Evolutionary conservation across 1,284 basidiomycete genomes (phyloP), one percentile per base, ranked within the genome.

Genomic region (Ustilago xerochloae): DNA sequence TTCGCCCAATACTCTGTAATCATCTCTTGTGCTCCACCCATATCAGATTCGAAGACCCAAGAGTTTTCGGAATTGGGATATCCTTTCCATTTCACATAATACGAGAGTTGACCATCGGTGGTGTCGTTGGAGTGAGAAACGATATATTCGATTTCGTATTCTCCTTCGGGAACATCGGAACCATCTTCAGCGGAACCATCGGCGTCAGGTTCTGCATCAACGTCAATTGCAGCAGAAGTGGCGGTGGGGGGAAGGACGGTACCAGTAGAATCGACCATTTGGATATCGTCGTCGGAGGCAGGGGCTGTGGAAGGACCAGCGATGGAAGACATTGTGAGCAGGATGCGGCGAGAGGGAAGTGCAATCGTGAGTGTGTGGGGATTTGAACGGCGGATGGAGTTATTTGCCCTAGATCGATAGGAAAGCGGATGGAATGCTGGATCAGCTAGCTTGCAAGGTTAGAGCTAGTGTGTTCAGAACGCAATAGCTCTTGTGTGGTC

Each of bases 11-110:
- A 74, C 39, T 73, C 69, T 7, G 51, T 10, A 22, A 73, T 65
- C 74, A 77, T 73, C 63, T 77, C 74, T 47, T 64, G 56, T 3
- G 69, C 69, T n/a, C 66, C 66, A 5, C 60, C 77, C 38, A 77
- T 77, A 28, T 79, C 77, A 13, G 24, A 32, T n/a, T 75, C 75
- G 32, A 60, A 59, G 18, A 79, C 78, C 78, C 78, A 80, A 12
- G 59, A 54, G 51, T 80, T 77, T 30, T 80, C 69, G 16, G 47
- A 46, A 4, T 63, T 41, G 9, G 61, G 58, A 41, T 79, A 80
- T 10, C 78, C 79, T 36, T 78, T 74, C 79, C 79, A 80, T 30
- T 74, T 73, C 24, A 79, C 78, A 45, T 62, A 70, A 55, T 79
- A 80, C n/a, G 77, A 78, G 29, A 77, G 41, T 43, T 80, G 59